Evolutionary conservation across 805 yeast species (phyloP).

Genomic region (Pichia eremophila): DNA sequence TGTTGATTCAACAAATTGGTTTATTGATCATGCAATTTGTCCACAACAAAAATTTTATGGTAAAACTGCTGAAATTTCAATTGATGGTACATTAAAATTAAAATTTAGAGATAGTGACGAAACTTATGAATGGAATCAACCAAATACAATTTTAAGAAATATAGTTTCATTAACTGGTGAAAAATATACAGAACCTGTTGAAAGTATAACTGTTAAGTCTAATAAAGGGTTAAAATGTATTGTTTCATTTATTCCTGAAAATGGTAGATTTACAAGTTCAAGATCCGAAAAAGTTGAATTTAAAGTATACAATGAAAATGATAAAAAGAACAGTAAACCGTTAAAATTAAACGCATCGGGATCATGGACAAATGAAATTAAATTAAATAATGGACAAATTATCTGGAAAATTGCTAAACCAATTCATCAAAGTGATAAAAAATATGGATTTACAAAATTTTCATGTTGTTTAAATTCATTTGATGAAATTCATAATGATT

Average conservation of each 20-base stretch:
- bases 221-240: constrained; percentile 61
- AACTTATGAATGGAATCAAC: constrained; percentile 71
- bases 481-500: constrained; percentile 55
- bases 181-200: constrained; percentile 80
- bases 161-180: constrained; percentile 76
- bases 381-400: constrained; percentile 30
- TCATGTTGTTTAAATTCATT: constrained; percentile 77
- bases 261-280: constrained; percentile 79
- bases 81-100: constrained; percentile 60
- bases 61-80: constrained; percentile 74
- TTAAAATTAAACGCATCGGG: constrained; percentile 42
- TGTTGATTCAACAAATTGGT: constrained; percentile 68
- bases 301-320: constrained; percentile 28
- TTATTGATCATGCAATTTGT: constrained; percentile 46
- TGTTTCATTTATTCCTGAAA: constrained; percentile 59
- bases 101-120: constrained; percentile 50
- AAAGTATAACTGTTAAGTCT: constrained; percentile 55
- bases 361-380: constrained; percentile 72
- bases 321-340: constrained; percentile 22
- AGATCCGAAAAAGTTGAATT: constrained; percentile 64
- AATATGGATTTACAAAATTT: constrained; percentile 81
- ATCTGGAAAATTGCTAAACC: constrained; percentile 71
- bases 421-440: constrained; percentile 45
- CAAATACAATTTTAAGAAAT: constrained; percentile 74
- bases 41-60: constrained; percentile 95